Evolutionary conservation across 768 basidiomycete species (phyloP).

Genomic region (Mycena indigotica): DNA sequence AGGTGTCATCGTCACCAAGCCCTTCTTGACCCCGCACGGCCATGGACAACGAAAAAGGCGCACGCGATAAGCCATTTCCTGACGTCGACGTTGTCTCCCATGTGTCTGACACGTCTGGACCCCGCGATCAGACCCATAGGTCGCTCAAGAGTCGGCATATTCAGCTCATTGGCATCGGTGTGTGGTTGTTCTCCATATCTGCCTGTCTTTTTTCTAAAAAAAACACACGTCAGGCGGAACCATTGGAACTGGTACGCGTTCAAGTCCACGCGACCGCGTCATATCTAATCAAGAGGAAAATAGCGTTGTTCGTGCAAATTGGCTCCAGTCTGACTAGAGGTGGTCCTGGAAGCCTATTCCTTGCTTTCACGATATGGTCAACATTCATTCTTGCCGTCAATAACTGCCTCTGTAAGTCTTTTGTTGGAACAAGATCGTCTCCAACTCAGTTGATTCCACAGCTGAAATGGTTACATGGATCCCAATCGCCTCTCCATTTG

Average conservation of each 20-base stretch:
- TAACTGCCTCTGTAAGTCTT: conserved; percentile 46
- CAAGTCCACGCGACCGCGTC: no score
- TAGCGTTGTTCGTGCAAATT: conserved; percentile 78
- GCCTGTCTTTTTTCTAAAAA: background rate
- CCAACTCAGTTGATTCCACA: no score
- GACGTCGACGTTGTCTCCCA: conserved; percentile 17
- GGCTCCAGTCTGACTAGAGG: conserved; percentile 59
- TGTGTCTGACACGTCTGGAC: conserved; percentile 6
- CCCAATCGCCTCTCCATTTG: conserved; percentile 65
- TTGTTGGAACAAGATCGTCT: no score
- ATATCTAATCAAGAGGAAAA: no score
- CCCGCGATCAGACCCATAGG: conserved; percentile 39
- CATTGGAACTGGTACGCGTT: conserved; percentile 75
- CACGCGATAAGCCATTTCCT: background rate
- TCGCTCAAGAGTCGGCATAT: conserved; percentile 50
- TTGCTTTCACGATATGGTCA: conserved; percentile 54
- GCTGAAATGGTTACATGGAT: conserved; percentile 87
- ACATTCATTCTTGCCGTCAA: conserved; percentile 52
- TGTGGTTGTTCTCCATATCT: no score
- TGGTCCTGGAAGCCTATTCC: conserved; percentile 53
- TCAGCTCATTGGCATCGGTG: conserved; percentile 49
- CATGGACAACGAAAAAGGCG: conserved; percentile 11
- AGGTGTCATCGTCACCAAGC: background rate
- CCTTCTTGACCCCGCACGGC: background rate
- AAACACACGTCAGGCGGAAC: conserved; percentile 42